Evolutionary conservation across 768 basidiomycete species (phyloP).

Genomic region (Termitomyces sp.): DNA sequence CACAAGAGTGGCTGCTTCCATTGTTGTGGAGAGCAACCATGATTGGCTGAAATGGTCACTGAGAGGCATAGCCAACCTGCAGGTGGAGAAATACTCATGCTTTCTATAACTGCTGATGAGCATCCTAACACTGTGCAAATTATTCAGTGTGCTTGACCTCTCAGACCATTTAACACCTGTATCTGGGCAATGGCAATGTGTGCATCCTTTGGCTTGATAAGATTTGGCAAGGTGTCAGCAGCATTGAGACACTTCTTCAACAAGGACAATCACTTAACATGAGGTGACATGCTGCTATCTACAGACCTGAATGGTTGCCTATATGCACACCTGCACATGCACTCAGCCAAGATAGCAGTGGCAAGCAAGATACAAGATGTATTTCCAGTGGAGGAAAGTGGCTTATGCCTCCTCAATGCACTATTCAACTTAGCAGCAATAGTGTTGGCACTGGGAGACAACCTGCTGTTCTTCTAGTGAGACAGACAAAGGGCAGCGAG

Average conservation of each 20-base stretch:
- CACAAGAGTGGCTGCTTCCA: background rate
- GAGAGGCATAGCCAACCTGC: background rate
- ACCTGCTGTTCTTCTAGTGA: background rate
- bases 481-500: background rate
- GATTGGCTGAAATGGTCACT: background rate
- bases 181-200: background rate
- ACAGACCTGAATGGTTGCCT: background rate
- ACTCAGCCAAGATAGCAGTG: background rate
- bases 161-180: background rate
- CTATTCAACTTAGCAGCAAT: background rate
- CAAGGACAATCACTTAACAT: background rate
- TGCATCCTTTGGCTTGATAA: background rate
- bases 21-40: background rate
- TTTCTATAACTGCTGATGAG: background rate
- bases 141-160: background rate
- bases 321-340: background rate
- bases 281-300: background rate
- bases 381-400: background rate
- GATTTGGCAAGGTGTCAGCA: background rate
- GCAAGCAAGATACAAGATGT: background rate
- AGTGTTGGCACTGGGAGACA: background rate
- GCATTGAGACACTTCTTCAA: background rate
- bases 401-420: background rate
- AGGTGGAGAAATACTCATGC: background rate
- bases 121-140: background rate